Evolutionary conservation across 2,329 filamentous ascomycete species (phyloP), one percentile per base, ranked within the genome.

Genomic region (Corinectria fuckeliana): DNA sequence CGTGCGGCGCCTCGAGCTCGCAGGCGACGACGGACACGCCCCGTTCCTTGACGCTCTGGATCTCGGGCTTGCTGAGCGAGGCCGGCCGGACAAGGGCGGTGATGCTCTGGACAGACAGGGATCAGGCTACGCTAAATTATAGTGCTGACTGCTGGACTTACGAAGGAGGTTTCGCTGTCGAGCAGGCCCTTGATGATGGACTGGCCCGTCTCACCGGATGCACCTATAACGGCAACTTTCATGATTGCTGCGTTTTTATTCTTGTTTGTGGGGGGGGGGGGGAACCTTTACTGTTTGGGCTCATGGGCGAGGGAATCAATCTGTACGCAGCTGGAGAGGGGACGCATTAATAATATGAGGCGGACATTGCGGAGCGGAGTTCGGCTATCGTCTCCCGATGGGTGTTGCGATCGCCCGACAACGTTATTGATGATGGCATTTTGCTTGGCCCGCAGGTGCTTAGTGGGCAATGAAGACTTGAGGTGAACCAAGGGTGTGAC

Each of bases 211-310:
- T 47, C 45, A 16, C 57, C 57, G 23, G 57, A 34, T 14, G 57
- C 57, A 25, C 57, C 57, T n/a, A 42, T 47, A 30, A 60, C 51
- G 16, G 41, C 39, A 26, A 60, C 57, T 7, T 56, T 56, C 26
- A 50, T 52, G 3, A 5, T 45, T n/a, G 18, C 9, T 8, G 11
- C 20, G 16, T 11, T 39, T 21, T 39, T 8, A 11, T 36, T 36
- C 8, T 36, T 4, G 2, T 16, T 18, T 11, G 18, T 20, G 36
- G 34, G 16, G 1, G n/a, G 34, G 16, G 18, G 34, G 20, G 5
- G 8, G n/a, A 18, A 38, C n/a, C n/a, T n/a, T n/a, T n/a, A n/a
- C n/a, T n/a, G n/a, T n/a, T n/a, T n/a, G n/a, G n/a, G n/a, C n/a
- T n/a, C n/a, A n/a, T n/a, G n/a, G n/a, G n/a, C n/a, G n/a, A n/a